Conservation (phyloP, 495 filamentous ascomycete species). For the Penicillium simplicissimum region DNA sequence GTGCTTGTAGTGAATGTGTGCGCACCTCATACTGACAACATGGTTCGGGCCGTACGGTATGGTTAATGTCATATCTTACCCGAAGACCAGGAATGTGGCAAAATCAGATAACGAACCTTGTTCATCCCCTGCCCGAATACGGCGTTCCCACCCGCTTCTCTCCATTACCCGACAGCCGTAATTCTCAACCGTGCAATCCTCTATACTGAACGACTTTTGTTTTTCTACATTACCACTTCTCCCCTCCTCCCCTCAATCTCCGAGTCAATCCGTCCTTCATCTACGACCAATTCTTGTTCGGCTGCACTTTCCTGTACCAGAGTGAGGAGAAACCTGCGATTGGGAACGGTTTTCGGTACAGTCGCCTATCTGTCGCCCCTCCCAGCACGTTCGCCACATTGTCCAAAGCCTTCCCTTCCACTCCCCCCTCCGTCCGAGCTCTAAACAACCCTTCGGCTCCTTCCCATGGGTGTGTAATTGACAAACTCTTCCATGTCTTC, state of each 20-base stretch:
- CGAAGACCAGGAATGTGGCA: constrained; percentile 21
- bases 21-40: no score
- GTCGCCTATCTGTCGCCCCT: background rate
- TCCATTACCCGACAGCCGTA: constrained; percentile 8
- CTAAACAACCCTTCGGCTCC: background rate
- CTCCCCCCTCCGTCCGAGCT: background rate
- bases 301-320: background rate
- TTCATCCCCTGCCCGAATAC: constrained; percentile 12
- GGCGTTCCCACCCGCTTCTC: constrained; percentile 13
- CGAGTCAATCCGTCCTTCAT: constrained; percentile 1
- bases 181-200: constrained; percentile 10
- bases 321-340: background rate
- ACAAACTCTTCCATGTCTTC: background rate
- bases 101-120: constrained; percentile 29
- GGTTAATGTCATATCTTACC: background rate
- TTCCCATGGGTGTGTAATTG: constrained; percentile 20
- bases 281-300: background rate
- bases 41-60: no score
- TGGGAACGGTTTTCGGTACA: background rate
- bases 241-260: no score
- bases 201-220: background rate
- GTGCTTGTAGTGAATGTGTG: no score
- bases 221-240: background rate
- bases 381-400: background rate
- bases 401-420: constrained; percentile 1